These are phyloP conservation scores for Pistacia vera DNA, from an alignment of 345 rosid genomes.

Conservation along the genomic window DNA sequence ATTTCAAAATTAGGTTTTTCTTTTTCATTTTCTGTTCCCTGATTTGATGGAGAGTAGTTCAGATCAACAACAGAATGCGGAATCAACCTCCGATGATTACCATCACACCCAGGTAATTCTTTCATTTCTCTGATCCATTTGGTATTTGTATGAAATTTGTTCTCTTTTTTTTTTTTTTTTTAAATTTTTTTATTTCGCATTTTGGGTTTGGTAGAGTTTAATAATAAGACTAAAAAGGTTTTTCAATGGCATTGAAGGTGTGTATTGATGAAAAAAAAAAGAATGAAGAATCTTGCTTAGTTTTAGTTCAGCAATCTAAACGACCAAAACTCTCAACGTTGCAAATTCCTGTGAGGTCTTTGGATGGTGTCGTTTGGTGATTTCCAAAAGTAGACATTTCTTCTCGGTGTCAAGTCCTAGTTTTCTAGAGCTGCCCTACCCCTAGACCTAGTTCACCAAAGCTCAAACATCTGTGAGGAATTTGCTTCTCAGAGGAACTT, in stretches of 20 bases:
- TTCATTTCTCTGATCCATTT: not conserved
- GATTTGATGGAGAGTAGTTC: not conserved
- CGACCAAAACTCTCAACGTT: constrained; percentile 45
- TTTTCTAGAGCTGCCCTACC: constrained; percentile 35
- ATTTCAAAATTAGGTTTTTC: constrained; percentile 4
- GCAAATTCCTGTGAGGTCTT: constrained; percentile 51
- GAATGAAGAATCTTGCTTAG: constrained; percentile 11
- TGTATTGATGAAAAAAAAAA: not conserved
- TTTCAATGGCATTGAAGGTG: constrained; percentile 13
- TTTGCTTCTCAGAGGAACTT: constrained; percentile 46
- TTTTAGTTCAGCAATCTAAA: constrained; percentile 33
- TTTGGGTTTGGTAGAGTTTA: not conserved
- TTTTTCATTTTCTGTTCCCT: not conserved
- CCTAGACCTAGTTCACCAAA: constrained; percentile 54
- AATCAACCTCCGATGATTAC: constrained; percentile 2
- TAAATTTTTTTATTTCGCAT: too few relatives aligned
- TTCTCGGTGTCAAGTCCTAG: constrained; percentile 37
- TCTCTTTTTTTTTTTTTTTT: not conserved
- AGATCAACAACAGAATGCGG: not conserved
- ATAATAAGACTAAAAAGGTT: not conserved
- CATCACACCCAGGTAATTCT: not conserved
- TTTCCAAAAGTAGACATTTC: constrained; percentile 25
- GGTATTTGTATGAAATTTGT: not conserved
- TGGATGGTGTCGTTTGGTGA: constrained; percentile 13
- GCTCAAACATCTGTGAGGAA: constrained; percentile 40